Evolutionary conservation across 1,284 basidiomycete species (phyloP).

Genomic region (Ganoderma meredithae): DNA sequence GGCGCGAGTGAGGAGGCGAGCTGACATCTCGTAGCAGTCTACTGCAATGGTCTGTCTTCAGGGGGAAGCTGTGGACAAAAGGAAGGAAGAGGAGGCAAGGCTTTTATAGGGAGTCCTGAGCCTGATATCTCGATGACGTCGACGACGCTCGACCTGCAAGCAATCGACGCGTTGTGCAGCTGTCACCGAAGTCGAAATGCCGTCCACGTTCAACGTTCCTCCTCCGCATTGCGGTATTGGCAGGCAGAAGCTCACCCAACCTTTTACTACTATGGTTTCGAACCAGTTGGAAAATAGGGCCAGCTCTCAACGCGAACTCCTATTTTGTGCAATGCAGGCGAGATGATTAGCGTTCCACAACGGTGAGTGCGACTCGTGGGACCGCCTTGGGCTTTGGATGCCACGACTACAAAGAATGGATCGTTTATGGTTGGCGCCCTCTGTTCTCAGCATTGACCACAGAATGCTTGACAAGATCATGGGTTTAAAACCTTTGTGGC

Average conservation of each 20-base stretch:
- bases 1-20: slow-evolving; percentile 13
- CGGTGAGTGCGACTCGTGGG: neutral
- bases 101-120: neutral
- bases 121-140: neutral
- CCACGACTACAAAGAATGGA: neutral
- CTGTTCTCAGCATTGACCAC: neutral
- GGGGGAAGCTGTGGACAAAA: neutral
- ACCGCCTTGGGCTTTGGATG: neutral
- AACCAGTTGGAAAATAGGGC: no score
- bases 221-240: neutral
- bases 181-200: neutral
- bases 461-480: neutral
- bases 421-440: neutral
- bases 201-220: neutral
- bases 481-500: neutral
- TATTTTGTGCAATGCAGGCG: neutral
- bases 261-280: no score
- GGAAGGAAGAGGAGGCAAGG: neutral
- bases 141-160: neutral
- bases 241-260: no score
- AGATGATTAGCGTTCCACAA: neutral
- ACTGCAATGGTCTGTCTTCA: neutral
- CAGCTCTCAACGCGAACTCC: no score
- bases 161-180: neutral
- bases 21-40: slow-evolving; percentile 15